These are phyloP conservation scores for Hygrocybe punicea DNA, from an alignment of 768 basidiomycete genomes.

Conservation along the genomic window DNA sequence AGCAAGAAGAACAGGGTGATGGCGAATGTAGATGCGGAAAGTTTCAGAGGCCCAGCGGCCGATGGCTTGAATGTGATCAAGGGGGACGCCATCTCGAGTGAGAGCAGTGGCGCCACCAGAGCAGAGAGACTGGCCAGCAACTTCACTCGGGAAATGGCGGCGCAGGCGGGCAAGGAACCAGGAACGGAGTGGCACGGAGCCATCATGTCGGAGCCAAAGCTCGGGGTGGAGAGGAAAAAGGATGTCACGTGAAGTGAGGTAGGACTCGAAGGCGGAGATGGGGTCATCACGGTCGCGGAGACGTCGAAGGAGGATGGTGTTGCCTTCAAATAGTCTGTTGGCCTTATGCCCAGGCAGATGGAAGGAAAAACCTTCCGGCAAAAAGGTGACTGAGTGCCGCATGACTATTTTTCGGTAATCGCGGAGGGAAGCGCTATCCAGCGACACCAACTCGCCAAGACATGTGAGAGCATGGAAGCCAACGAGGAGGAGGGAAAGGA, in stretches of 20 bases:
- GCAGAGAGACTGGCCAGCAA: constrained; percentile 38
- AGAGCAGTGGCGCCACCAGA: constrained; percentile 39
- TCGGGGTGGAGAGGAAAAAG: constrained; percentile 24
- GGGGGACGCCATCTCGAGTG: constrained; percentile 25
- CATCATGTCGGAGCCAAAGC: constrained; percentile 33
- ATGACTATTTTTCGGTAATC: neutral
- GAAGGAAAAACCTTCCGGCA: too few relatives aligned
- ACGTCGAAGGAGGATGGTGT: too few relatives aligned
- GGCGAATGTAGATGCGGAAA: constrained; percentile 27
- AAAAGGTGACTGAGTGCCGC: too few relatives aligned
- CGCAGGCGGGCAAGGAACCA: constrained; percentile 37
- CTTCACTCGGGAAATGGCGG: constrained; percentile 16
- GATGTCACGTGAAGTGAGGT: constrained; percentile 25
- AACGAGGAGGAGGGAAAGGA: constrained; percentile 9
- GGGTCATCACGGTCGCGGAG: too few relatives aligned
- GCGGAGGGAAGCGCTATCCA: neutral
- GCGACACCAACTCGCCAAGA: neutral
- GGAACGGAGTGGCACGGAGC: constrained; percentile 28
- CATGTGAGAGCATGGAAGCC: constrained; percentile 14
- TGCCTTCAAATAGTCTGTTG: too few relatives aligned
- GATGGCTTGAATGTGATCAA: constrained; percentile 31
- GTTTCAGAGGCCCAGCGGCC: constrained; percentile 39
- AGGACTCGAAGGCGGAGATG: constrained; percentile 6
- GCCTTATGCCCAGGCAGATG: too few relatives aligned
- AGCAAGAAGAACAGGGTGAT: too few relatives aligned